Evolutionary conservation across 2,329 filamentous ascomycete genomes (phyloP), one percentile per base, ranked within the genome.

Genomic region (Knufia fluminis): DNA sequence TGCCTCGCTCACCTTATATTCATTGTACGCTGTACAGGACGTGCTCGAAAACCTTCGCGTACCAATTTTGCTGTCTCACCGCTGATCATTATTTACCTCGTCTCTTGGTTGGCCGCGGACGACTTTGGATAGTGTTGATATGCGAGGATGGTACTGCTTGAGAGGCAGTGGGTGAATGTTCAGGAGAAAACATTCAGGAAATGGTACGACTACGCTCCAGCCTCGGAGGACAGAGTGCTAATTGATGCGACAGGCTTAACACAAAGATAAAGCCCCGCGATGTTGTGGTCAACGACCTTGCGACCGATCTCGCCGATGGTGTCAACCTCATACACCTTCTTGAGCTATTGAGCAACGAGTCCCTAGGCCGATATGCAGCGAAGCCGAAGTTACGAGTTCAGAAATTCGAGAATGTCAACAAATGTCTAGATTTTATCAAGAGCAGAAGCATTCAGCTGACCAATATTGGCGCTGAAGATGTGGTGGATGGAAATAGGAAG

Each of bases 151-250:
- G 68, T 71, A 64, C 66, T 67, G 60, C 67, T 71, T 59, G 78
- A 82, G 68, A 76, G 79, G 71, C 75, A 78, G 68, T 81, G 78
- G 78, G 73, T 82, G 61, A 78, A 76, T 64, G 89, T 95, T 70
- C 91, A 97, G 74, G 85, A 97, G 69, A 98, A 97, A 78, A 98
- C 92, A 23, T 98, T 98, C 70, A 95, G 90, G 52, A 98, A 97
- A 86, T 98, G 92, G 85, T 86, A 63, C 61, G 59, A 56, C 3
- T 14, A 46, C 32, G 47, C 35, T 41, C 35, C 46, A 12, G 51
- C 8, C 23, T 44, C 20, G 28, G 22, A n/a, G 17, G 6, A 31
- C 51, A 23, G 46, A 12, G n/a, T 41, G 51, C 51, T 57, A 36
- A 56, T 44, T 17, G 14, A 23, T n/a, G n/a, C n/a, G n/a, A 16